A percentile compares a stretch with the other conserved stretches of the same genome.
Conservation (phyloP, 805 yeast species). For the Schwanniomyces occidentalis region DNA sequence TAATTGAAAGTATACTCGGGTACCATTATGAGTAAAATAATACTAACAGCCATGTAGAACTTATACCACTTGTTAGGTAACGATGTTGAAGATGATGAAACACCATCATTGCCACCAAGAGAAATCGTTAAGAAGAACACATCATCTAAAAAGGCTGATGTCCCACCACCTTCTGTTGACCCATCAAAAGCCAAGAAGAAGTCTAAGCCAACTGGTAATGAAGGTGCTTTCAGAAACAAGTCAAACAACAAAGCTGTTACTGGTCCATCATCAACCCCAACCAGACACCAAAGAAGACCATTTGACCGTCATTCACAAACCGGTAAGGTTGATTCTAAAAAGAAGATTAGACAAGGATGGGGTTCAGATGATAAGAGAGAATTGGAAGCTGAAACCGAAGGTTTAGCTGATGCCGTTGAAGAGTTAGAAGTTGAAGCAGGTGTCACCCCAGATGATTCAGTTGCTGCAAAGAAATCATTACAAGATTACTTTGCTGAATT, state of each 20-base stretch:
- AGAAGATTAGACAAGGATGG: conserved; percentile 85
- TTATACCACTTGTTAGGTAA: conserved; percentile 83
- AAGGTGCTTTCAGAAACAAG: conserved; percentile 79
- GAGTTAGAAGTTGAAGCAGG: conserved; percentile 40
- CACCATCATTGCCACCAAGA: conserved; percentile 57
- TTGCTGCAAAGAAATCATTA: conserved; percentile 63
- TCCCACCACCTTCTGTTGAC: conserved; percentile 78
- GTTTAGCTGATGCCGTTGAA: conserved; percentile 39
- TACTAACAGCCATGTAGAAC: conserved; percentile 48
- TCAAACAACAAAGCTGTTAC: conserved; percentile 70
- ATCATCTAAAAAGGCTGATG: conserved; percentile 84
- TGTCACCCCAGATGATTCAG: conserved; percentile 48
- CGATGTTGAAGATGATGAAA: conserved; percentile 81
- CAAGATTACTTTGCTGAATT: conserved; percentile 83
- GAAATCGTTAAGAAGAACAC: conserved; percentile 81
- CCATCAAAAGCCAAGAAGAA: conserved; percentile 76
- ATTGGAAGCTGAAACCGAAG: conserved; percentile 65
- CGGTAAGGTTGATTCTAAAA: conserved; percentile 80
- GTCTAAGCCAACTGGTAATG: conserved; percentile 78
- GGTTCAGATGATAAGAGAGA: conserved; percentile 72
- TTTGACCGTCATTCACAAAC: conserved; percentile 86
- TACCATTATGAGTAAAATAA: too few relatives aligned
- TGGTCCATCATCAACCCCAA: conserved; percentile 52
- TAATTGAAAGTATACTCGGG: too few relatives aligned
- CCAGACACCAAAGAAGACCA: conserved; percentile 57